A percentile compares a stretch with the other conserved stretches of the same genome.
phyloP scores from a whole-genome alignment of 1,139 yeast species.

The Pichia sp. region DNA sequence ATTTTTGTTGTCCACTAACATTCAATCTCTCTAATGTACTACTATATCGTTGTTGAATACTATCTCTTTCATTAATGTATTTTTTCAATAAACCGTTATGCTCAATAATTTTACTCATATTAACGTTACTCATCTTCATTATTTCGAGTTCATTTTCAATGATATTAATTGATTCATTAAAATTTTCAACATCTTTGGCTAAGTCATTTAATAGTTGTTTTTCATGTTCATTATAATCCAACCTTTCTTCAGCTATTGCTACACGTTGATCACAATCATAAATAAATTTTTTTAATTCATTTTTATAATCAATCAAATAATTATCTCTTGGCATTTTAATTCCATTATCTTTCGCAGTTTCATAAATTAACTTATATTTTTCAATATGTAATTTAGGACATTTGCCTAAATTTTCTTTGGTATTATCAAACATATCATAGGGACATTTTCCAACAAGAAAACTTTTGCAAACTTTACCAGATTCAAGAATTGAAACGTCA shows the following conservation, averaged over 20 bases:
- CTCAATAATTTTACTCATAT: constrained; percentile 46
- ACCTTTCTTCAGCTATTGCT: constrained; percentile 54
- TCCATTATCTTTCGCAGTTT: constrained; percentile 48
- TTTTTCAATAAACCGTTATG: constrained; percentile 36
- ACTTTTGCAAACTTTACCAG: constrained; percentile 69
- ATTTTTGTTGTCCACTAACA: constrained; percentile 81
- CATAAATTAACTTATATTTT: constrained; percentile 69
- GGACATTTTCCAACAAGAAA: constrained; percentile 88
- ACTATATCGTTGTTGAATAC: constrained; percentile 49
- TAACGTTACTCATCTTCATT: constrained; percentile 32
- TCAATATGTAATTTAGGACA: constrained; percentile 78
- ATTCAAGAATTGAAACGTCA: constrained; percentile 38
- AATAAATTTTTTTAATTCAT: constrained; percentile 48
- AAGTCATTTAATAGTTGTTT: constrained; percentile 51
- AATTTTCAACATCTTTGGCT: constrained; percentile 57
- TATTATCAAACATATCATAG: constrained; percentile 73
- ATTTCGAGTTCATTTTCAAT: constrained; percentile 45
- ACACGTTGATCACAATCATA: constrained; percentile 66
- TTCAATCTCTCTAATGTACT: constrained; percentile 68
- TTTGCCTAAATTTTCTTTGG: constrained; percentile 77
- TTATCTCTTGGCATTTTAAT: constrained; percentile 48
- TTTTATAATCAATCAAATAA: constrained; percentile 62
- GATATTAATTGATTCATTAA: constrained; percentile 63
- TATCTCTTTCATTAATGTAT: constrained; percentile 43
- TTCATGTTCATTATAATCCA: constrained; percentile 67